Evolutionary conservation across 768 basidiomycete genomes (phyloP).

Genomic region (Xerocomellus amylosporus): DNA sequence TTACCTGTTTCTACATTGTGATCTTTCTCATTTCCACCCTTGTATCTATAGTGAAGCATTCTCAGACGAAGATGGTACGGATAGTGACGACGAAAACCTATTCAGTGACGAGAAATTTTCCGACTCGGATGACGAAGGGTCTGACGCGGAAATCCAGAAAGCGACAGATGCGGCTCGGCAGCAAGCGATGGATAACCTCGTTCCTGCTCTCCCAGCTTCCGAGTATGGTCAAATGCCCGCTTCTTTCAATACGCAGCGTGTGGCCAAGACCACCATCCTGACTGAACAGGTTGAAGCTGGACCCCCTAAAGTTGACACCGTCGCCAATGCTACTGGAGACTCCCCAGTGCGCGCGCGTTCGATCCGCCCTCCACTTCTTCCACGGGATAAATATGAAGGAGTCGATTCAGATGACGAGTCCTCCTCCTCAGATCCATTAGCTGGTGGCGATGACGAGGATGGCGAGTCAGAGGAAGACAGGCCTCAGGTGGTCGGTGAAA

Average conservation of each 20-base stretch:
- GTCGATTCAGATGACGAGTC: slow-evolving; percentile 90
- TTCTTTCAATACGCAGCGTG: slow-evolving; percentile 70
- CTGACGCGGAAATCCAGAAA: slow-evolving; percentile 32
- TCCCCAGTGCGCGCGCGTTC: slow-evolving; percentile 37
- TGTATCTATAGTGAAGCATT: slow-evolving; percentile 50
- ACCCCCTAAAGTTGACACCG: slow-evolving; percentile 1
- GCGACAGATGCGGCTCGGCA: slow-evolving; percentile 43
- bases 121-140: slow-evolving; percentile 44
- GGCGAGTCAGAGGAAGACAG: slow-evolving; percentile 72
- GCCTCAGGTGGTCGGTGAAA: slow-evolving; percentile 79
- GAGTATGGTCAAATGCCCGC: slow-evolving; percentile 91
- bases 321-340: not conserved
- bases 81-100: slow-evolving; percentile 32
- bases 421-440: slow-evolving; percentile 53
- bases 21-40: not conserved
- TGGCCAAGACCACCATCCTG: slow-evolving; percentile 45
- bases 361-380: slow-evolving; percentile 75
- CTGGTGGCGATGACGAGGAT: slow-evolving; percentile 43
- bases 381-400: slow-evolving; percentile 86
- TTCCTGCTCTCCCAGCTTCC: slow-evolving; percentile 70
- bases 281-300: slow-evolving; percentile 38
- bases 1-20: not conserved
- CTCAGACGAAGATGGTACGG: slow-evolving; percentile 58
- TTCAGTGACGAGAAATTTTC: slow-evolving; percentile 42
- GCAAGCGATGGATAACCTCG: slow-evolving; percentile 74